Evolutionary conservation across 768 basidiomycete genomes (phyloP), one percentile per base, ranked within the genome.

Genomic region (Lyophyllum shimeji): DNA sequence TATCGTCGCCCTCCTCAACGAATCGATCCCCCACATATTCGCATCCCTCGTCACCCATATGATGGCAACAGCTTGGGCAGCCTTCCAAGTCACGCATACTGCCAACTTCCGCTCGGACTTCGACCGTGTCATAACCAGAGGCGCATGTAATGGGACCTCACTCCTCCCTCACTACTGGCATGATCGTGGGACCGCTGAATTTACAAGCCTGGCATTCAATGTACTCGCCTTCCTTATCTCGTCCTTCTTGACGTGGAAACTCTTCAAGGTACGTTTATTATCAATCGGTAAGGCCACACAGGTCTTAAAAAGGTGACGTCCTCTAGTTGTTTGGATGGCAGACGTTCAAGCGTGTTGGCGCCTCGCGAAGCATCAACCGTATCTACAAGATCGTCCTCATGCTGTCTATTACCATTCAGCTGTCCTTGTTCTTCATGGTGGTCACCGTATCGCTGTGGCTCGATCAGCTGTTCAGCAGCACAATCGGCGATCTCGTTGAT

Each of bases 281-380:
- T 9, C 46, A 27, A 12, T 29, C n/a, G n/a, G 17, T 27, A 11
- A 2, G 8, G 4, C 7, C 29, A 3, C 20, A n/a, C 15, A 6
- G 21, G 9, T 25, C 34, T 33, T 27, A 3, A n/a, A 25, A 24
- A 52, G 31, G 18, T 24, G n/a, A 39, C 37, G 21, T 39, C 17
- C 46, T 29, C 3, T 52, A 89, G 87, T 64, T 78, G 15, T 93
- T 89, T 67, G 88, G 90, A 43, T 93, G 90, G 90, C 88, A 90
- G 69, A 93, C 90, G 0, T 93, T 92, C 80, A 90, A 90, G 69
- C 87, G 89, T 54, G 83, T 92, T 50, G 90, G 90, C 34, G 89
- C 90, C 11, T 89, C 85, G 6, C 71, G 82, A 61, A 77, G 76
- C 11, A 90, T 93, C 71, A 89, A 87, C 68, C 81, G 84, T 33